A percentile compares a stretch with the other conserved stretches of the same genome.
phyloP scores from a whole-genome alignment of 2,329 filamentous ascomycete species.

The Macroventuria anomochaeta region DNA sequence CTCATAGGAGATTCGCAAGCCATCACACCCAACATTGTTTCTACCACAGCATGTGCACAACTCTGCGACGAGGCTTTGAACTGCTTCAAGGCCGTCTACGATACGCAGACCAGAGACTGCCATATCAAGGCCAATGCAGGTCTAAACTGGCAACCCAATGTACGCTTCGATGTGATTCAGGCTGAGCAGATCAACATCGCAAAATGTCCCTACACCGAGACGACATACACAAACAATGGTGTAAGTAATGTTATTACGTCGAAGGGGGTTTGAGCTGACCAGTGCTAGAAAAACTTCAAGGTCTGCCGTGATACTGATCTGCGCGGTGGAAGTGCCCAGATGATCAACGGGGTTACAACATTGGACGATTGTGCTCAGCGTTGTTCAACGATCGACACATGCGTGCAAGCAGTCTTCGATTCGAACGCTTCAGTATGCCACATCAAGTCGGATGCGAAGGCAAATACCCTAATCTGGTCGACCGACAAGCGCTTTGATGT shows the following conservation, averaged over 20 bases:
- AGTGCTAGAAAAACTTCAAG: slow-evolving; percentile 26
- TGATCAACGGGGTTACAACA: slow-evolving; percentile 19
- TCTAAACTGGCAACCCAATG: slow-evolving; percentile 29
- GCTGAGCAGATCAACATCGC: slow-evolving; percentile 35
- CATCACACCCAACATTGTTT: slow-evolving; percentile 24
- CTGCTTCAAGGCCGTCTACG: slow-evolving; percentile 39
- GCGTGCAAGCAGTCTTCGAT: slow-evolving; percentile 34
- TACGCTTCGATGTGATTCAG: slow-evolving; percentile 31
- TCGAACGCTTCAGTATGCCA: slow-evolving; percentile 24
- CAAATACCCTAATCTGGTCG: slow-evolving; percentile 35
- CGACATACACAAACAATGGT: slow-evolving; percentile 23
- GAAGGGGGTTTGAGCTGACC: neutral
- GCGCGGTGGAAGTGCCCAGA: slow-evolving; percentile 27
- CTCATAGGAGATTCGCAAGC: slow-evolving; percentile 22
- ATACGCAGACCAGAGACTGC: slow-evolving; percentile 27
- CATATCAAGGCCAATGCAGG: slow-evolving; percentile 31
- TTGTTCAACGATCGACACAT: slow-evolving; percentile 28
- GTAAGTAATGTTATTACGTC: slow-evolving; percentile 11
- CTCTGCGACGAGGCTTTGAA: slow-evolving; percentile 27
- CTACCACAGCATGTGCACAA: slow-evolving; percentile 29
- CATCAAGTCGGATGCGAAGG: slow-evolving; percentile 33
- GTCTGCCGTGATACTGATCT: slow-evolving; percentile 35
- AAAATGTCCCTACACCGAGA: slow-evolving; percentile 30
- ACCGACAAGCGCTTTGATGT: slow-evolving; percentile 38
- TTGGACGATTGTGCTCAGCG: slow-evolving; percentile 31